Conservation (phyloP, 352 stramenopile species). For the Phytophthora brassicae region DNA sequence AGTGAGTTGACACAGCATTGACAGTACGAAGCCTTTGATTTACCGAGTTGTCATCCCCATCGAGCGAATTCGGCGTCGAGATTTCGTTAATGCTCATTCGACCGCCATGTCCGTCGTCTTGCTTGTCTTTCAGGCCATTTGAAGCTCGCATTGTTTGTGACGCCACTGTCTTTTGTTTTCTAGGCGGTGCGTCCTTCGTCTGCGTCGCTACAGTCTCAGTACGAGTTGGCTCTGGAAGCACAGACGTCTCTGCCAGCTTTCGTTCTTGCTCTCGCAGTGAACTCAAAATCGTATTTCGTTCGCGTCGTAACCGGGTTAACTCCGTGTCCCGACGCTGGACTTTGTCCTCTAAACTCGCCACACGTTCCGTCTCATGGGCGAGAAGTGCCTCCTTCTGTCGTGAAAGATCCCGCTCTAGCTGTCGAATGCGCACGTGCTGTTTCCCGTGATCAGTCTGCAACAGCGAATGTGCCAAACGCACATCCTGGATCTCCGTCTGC, state of each 20-base stretch:
- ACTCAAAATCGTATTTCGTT: constrained; percentile 64
- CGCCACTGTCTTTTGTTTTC: constrained; percentile 12
- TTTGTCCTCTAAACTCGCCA: constrained; percentile 40
- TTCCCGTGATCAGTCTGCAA: constrained; percentile 59
- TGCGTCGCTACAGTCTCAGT: constrained; percentile 23
- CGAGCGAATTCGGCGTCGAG: constrained; percentile 14
- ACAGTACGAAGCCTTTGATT: background rate
- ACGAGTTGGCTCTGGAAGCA: background rate
- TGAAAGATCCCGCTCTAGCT: constrained; percentile 65
- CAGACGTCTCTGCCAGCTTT: constrained; percentile 27
- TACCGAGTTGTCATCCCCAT: background rate
- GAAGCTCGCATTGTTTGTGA: constrained; percentile 22
- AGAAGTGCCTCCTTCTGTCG: constrained; percentile 48
- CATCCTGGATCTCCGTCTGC: constrained; percentile 60
- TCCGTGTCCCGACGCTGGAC: constrained; percentile 50
- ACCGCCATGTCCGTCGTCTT: constrained; percentile 1
- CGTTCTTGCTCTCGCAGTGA: constrained; percentile 56
- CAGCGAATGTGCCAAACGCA: constrained; percentile 45
- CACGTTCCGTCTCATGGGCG: constrained; percentile 40
- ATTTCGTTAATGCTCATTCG: constrained; percentile 42
- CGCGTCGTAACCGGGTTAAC: constrained; percentile 54
- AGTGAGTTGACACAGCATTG: constrained; percentile 13
- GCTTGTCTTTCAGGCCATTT: background rate
- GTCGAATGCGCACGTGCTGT: constrained; percentile 55
- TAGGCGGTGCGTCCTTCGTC: constrained; percentile 14